Percentiles rank a stretch among this genome's conserved stretches.
These are phyloP conservation scores for Suillus americanus DNA, from an alignment of 768 basidiomycete genomes.

Conservation along the genomic window DNA sequence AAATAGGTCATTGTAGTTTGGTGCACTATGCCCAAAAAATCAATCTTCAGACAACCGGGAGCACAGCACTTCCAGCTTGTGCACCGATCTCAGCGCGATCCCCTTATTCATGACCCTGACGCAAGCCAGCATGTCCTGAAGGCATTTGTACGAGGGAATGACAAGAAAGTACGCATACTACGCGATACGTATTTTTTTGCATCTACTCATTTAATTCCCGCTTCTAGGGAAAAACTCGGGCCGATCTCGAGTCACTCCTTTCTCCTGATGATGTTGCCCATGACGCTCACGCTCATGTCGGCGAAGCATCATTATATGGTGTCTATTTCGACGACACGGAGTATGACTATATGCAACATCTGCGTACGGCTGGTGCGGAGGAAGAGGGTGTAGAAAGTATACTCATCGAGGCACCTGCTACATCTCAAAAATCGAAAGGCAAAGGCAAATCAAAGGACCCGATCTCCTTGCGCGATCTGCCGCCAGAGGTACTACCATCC, in stretches of 20 bases:
- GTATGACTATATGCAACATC: conserved; percentile 99
- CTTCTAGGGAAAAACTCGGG: conserved; percentile 72
- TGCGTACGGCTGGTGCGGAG: conserved; percentile 71
- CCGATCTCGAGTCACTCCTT: conserved; percentile 69
- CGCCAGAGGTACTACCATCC: conserved; percentile 72
- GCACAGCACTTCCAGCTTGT: conserved; percentile 96
- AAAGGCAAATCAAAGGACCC: conserved; percentile 38
- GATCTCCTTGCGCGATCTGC: conserved; percentile 57
- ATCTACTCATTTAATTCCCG: conserved; percentile 24
- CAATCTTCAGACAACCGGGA: conserved; percentile 87
- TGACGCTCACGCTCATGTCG: conserved; percentile 57
- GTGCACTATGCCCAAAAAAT: conserved; percentile 68
- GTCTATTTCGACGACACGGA: conserved; percentile 94
- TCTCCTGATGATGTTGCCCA: conserved; percentile 47
- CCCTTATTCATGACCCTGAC: conserved; percentile 90
- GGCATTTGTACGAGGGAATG: conserved; percentile 70
- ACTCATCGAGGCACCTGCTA: conserved; percentile 71
- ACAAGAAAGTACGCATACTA: conserved; percentile 51
- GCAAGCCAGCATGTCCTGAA: conserved; percentile 90
- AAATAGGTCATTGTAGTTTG: not conserved
- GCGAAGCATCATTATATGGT: conserved; percentile 88
- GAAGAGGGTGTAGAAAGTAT: conserved; percentile 83
- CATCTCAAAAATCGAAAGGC: conserved; percentile 36
- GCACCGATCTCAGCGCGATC: conserved; percentile 93
- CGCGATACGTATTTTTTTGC: not conserved